Conservation (phyloP, 2,329 filamentous ascomycete species). For the Graphilbum ipis-grandicollis region DNA sequence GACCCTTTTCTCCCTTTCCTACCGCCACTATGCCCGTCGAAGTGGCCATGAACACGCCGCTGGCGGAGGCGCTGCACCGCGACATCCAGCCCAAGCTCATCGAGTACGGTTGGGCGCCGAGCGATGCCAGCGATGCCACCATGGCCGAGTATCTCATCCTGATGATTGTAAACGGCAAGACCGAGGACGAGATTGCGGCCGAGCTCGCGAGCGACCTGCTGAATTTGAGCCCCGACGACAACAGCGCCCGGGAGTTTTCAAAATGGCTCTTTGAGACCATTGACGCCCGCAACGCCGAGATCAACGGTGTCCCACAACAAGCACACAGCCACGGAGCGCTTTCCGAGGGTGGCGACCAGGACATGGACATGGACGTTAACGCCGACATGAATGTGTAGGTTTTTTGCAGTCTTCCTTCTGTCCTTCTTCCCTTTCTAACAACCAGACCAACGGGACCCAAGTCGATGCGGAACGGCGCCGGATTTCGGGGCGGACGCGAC, state of each 20-base stretch:
- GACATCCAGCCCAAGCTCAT: constrained; percentile 81
- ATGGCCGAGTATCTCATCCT: constrained; percentile 93
- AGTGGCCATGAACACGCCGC: constrained; percentile 58
- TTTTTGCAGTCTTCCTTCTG: not conserved
- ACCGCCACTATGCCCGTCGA: constrained; percentile 53
- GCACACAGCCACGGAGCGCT: not conserved
- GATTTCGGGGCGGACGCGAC: constrained; percentile 40
- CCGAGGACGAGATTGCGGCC: constrained; percentile 69
- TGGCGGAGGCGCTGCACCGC: constrained; percentile 67
- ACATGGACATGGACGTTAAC: constrained; percentile 56
- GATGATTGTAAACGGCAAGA: constrained; percentile 93
- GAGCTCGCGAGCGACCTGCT: constrained; percentile 83
- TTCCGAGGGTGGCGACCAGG: constrained; percentile 28
- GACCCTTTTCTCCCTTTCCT: not conserved
- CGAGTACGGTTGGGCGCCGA: constrained; percentile 82
- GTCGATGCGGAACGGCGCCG: constrained; percentile 67
- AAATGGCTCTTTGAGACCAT: constrained; percentile 90
- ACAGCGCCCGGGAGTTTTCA: constrained; percentile 67
- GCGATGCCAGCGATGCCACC: constrained; percentile 59
- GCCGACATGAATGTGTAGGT: constrained; percentile 41
- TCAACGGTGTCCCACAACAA: constrained; percentile 29
- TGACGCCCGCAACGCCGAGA: constrained; percentile 43
- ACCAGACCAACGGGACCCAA: constrained; percentile 81
- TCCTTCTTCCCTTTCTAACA: not conserved
- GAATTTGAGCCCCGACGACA: constrained; percentile 64